These are phyloP conservation scores for Fraxinus nigra DNA, from an alignment of 305 asterid species.

Conservation along the genomic window DNA sequence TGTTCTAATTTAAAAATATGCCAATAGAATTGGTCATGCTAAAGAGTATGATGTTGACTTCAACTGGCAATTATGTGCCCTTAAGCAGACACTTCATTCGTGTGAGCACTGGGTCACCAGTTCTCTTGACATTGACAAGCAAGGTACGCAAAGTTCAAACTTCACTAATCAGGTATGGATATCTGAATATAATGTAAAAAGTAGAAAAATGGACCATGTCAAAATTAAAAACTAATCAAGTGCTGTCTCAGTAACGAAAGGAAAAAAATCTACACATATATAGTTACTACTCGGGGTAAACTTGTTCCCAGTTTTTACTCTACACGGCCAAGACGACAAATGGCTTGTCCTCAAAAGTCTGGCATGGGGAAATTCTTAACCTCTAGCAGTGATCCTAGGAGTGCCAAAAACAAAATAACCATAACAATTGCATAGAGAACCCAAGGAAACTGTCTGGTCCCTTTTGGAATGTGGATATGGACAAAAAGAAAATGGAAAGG, in stretches of 20 bases:
- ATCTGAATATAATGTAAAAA: not conserved
- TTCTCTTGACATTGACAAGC: not conserved
- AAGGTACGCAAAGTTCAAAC: not conserved
- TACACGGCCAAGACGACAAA: not conserved
- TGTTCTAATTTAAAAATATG: not conserved
- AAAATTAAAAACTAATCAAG: not conserved
- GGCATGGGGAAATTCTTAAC: not conserved
- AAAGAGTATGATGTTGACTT: not conserved
- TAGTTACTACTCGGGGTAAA: not conserved
- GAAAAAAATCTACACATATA: not conserved
- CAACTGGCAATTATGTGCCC: not conserved
- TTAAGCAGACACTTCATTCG: not conserved
- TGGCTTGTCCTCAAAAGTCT: not conserved
- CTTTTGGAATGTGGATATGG: not conserved
- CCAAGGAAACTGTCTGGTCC: not conserved
- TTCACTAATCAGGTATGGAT: not conserved
- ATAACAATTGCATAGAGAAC: not conserved
- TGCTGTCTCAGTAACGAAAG: not conserved
- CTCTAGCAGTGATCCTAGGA: not conserved
- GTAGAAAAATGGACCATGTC: not conserved
- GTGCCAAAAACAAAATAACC: not conserved
- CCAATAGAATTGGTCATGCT: not conserved
- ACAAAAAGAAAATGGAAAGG: not conserved
- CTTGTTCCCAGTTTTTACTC: not conserved
- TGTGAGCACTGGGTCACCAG: not conserved